Percentiles rank a stretch among this genome's conserved stretches.
Conservation (phyloP, 2,329 filamentous ascomycete genomes). For the Fusarium paranaense region DNA sequence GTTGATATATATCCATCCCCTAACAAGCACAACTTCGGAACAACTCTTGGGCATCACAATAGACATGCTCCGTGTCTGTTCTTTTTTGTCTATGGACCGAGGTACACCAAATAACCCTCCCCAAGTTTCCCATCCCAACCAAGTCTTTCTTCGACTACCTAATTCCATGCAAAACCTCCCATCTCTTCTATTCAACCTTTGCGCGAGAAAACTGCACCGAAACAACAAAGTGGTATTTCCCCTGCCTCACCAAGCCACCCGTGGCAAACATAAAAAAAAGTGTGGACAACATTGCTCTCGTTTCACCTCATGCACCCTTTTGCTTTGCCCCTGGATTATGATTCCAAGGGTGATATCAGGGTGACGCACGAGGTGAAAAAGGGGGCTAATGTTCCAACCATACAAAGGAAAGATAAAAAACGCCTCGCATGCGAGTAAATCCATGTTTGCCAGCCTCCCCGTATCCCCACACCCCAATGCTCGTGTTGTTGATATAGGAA, state of each 20-base stretch:
- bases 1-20: not conserved
- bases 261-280: not conserved
- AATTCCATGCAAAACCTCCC: not conserved
- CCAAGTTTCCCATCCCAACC: not conserved
- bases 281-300: not conserved
- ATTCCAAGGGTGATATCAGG: not conserved
- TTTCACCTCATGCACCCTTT: not conserved
- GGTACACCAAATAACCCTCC: not conserved
- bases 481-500: slow-evolving; percentile 14
- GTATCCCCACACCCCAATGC: not conserved
- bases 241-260: not conserved
- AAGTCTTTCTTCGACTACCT: not conserved
- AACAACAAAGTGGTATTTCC: not conserved
- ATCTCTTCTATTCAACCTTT: not conserved
- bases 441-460: slow-evolving; percentile 1
- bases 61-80: slow-evolving; percentile 1
- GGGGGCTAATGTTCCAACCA: not conserved
- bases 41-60: not conserved
- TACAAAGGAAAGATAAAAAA: slow-evolving; percentile 16
- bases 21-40: not conserved
- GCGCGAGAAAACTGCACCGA: not conserved
- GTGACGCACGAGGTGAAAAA: not conserved
- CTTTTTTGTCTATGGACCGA: not conserved
- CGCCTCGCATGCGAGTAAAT: not conserved
- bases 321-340: not conserved